Evolutionary conservation across 2,329 filamentous ascomycete genomes (phyloP), one percentile per base, ranked within the genome.

Genomic region (Arthrobotrys iridis): DNA sequence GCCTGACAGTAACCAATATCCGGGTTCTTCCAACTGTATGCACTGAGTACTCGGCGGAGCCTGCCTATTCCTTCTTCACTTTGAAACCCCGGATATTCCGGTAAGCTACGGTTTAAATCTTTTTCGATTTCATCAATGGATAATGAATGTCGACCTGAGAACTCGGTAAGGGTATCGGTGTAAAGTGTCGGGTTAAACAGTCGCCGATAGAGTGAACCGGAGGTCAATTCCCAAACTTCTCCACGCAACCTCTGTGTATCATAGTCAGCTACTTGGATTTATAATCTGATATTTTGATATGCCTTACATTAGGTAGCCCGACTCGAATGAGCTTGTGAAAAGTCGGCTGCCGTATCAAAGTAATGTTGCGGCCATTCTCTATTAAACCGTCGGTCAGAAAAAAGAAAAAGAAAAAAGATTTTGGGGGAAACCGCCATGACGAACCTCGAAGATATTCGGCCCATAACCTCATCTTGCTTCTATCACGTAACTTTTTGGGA

Each of bases 121-220:
- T 99, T 99, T 81, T 99, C 95, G 78, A 99, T 99, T 85, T 99
- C 95, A 81, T 99, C 95, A 79, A 98, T 98, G 46, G 95, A 95
- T 75, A 99, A 86, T 8, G 94, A 98, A 78, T 96, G 92, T 80
- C 90, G 88, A 5, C 95, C 95, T 4, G 90, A 88, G 79, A 90
- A 93, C 80, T 95, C 94, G 59, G 88, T 85, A 46, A 99, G 84
- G 0, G 93, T 98, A 70, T 99, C 92, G 46, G 87, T 84, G 80
- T 94, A 99, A 3, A 94, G 84, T 8, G 88, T 91, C 0, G 95
- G 95, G 71, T 91, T 92, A 80, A 97, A 91, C 11, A 99, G 86
- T 26, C 94, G 89, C 71, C 96, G 85, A 81, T 93, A 97, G 77
- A 97, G 86, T 1, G 94, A 96, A 4, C 95, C 95, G 6, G 93